Evolutionary conservation across 176 grass and related monocot genomes (phyloP).

Genomic region (Oryza officinalis): DNA sequence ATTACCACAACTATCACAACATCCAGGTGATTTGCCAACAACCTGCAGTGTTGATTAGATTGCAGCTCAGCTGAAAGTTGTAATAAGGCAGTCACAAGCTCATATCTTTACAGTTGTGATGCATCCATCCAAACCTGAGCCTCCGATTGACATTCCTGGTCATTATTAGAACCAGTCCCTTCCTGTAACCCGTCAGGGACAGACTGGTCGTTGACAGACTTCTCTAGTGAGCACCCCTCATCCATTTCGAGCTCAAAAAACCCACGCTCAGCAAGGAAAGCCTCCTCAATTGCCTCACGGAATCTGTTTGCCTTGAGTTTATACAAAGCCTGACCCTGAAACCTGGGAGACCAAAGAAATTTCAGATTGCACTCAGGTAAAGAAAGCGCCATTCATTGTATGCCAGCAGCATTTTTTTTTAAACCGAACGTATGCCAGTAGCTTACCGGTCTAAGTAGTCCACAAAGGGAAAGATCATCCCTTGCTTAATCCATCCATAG

Average conservation of each 20-base stretch:
- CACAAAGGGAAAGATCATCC: conserved; percentile 82
- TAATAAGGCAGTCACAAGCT: background rate
- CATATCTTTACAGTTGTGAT: background rate
- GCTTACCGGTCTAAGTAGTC: conserved; percentile 71
- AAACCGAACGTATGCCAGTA: background rate
- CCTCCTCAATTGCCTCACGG: conserved; percentile 79
- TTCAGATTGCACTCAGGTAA: conserved; percentile 12
- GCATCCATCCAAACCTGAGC: conserved; percentile 29
- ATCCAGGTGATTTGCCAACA: conserved; percentile 40
- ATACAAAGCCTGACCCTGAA: conserved; percentile 72
- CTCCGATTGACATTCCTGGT: conserved; percentile 70
- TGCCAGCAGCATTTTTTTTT: background rate
- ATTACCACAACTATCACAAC: conserved; percentile 66
- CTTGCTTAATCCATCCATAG: conserved; percentile 89
- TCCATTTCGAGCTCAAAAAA: conserved; percentile 57
- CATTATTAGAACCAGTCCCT: conserved; percentile 61
- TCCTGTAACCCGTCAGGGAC: conserved; percentile 39
- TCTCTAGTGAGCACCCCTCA: conserved; percentile 30
- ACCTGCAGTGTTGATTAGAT: conserved; percentile 42
- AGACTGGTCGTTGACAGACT: conserved; percentile 46
- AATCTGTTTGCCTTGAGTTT: conserved; percentile 72
- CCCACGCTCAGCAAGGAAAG: conserved; percentile 73
- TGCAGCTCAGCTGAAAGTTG: conserved; percentile 1
- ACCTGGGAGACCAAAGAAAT: conserved; percentile 48
- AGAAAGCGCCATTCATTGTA: background rate